These are phyloP conservation scores for Parsonsia alboflavescens DNA, from an alignment of 257 asterid genomes.

Conservation along the genomic window DNA sequence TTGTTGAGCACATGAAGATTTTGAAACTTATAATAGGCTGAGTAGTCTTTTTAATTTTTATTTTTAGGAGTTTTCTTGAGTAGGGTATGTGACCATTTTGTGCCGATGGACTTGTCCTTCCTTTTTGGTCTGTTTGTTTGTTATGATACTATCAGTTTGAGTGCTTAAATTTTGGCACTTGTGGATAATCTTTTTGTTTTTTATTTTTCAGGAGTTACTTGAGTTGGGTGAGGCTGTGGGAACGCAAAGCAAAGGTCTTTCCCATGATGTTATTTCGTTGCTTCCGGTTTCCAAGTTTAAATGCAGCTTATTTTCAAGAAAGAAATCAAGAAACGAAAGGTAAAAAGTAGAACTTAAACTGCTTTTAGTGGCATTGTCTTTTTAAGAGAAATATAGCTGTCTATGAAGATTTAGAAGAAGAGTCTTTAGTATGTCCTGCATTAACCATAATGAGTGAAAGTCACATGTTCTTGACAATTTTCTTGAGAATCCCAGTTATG, in stretches of 20 bases:
- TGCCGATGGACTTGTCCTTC: too few relatives aligned
- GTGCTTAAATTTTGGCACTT: too few relatives aligned
- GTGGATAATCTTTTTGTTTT: neutral
- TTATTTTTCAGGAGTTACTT: slow-evolving; percentile 58
- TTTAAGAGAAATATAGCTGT: neutral
- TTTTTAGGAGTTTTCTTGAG: neutral
- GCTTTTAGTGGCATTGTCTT: neutral
- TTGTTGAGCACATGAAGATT: neutral
- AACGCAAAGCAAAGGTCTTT: slow-evolving; percentile 76
- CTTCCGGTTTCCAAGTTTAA: slow-evolving; percentile 81
- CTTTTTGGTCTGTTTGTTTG: too few relatives aligned
- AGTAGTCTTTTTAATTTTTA: neutral
- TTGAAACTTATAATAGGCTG: neutral
- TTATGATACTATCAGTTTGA: too few relatives aligned
- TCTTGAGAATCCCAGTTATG: neutral
- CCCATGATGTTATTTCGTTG: slow-evolving; percentile 65
- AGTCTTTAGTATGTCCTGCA: neutral
- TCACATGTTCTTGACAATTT: neutral
- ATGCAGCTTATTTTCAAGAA: slow-evolving; percentile 79
- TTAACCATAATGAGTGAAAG: neutral
- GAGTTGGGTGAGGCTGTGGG: slow-evolving; percentile 94
- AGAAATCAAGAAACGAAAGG: slow-evolving; percentile 62
- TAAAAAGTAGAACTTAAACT: slow-evolving; percentile 4
- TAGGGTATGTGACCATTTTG: too few relatives aligned
- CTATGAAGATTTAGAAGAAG: neutral